phyloP scores from a whole-genome alignment of 768 basidiomycete species.

The Ramaria sp. region DNA sequence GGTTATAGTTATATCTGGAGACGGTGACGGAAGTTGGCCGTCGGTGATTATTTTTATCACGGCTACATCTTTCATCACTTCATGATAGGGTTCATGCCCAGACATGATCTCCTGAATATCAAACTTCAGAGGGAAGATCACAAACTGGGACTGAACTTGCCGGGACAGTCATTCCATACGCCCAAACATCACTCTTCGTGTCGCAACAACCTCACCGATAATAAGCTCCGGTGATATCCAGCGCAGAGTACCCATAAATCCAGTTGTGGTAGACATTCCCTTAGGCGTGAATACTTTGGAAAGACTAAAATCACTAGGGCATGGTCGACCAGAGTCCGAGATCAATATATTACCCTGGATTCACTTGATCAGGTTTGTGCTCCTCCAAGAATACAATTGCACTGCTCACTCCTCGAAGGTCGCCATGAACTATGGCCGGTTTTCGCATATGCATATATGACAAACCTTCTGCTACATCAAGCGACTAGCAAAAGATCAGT shows the following conservation, averaged over 20 bases:
- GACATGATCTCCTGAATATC: not conserved
- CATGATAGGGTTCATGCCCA: not conserved
- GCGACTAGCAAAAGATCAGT: conserved; percentile 24
- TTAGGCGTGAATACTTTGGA: conserved; percentile 10
- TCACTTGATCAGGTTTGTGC: not conserved
- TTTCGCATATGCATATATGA: conserved; percentile 30
- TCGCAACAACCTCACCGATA: not conserved
- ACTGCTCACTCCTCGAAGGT: not conserved
- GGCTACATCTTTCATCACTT: too few species aligned
- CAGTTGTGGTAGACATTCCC: conserved; percentile 12
- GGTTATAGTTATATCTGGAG: too few species aligned
- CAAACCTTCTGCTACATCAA: conserved; percentile 33
- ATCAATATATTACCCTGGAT: conserved; percentile 41
- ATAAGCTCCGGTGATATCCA: conserved; percentile 26
- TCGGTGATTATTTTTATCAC: too few species aligned
- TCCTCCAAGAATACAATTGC: too few species aligned
- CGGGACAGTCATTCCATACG: conserved; percentile 1
- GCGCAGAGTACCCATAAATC: conserved; percentile 17
- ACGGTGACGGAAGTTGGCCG: too few species aligned
- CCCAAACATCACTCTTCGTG: too few species aligned
- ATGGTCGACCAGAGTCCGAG: conserved; percentile 28
- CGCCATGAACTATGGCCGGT: conserved; percentile 23
- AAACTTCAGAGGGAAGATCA: not conserved
- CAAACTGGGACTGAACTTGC: not conserved
- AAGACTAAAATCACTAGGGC: conserved; percentile 42